Evolutionary conservation across 768 basidiomycete genomes (phyloP).

Genomic region (Fibroporia radiculosa): DNA sequence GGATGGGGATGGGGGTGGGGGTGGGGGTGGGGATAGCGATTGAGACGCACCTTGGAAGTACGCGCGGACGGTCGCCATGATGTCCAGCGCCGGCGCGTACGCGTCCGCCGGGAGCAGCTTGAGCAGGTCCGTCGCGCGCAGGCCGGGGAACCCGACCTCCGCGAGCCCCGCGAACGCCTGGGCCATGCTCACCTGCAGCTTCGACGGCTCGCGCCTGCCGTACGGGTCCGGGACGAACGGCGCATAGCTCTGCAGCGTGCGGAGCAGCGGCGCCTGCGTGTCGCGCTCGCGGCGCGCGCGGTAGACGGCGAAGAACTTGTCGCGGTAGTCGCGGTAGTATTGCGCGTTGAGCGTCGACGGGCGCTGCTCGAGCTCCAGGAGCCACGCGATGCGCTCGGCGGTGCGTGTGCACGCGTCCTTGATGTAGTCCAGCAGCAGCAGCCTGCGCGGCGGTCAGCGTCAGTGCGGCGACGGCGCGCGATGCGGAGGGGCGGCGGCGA

Average conservation of each 20-base stretch:
- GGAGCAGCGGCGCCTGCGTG: conserved; percentile 8
- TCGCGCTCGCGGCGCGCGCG: conserved; percentile 10
- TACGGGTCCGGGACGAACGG: conserved; percentile 2
- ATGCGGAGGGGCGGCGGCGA: not conserved
- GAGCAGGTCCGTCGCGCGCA: conserved; percentile 35
- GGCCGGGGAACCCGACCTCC: conserved; percentile 27
- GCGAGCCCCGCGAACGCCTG: conserved; percentile 25
- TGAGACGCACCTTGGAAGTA: conserved; percentile 71
- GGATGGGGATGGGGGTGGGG: too few relatives aligned
- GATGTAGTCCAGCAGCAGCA: conserved; percentile 44
- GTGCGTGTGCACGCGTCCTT: conserved; percentile 33
- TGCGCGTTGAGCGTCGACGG: conserved; percentile 45
- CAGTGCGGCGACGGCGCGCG: too few relatives aligned
- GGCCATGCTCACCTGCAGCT: conserved; percentile 20
- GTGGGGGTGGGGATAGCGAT: not conserved
- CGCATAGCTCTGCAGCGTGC: not conserved
- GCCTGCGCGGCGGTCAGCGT: conserved; percentile 25
- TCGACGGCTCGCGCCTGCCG: not conserved
- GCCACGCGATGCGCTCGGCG: conserved; percentile 37
- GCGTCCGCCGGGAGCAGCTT: conserved; percentile 44
- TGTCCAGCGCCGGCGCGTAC: conserved; percentile 47
- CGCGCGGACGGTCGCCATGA: conserved; percentile 67
- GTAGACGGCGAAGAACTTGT: conserved; percentile 23
- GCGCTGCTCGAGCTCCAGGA: conserved; percentile 38
- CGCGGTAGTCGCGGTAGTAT: conserved; percentile 38